Percentiles rank a stretch among this genome's conserved stretches.
Evolutionary conservation across 108 stramenopile genomes (phyloP).

Genomic region (Pseudonitzschia multistriata): DNA sequence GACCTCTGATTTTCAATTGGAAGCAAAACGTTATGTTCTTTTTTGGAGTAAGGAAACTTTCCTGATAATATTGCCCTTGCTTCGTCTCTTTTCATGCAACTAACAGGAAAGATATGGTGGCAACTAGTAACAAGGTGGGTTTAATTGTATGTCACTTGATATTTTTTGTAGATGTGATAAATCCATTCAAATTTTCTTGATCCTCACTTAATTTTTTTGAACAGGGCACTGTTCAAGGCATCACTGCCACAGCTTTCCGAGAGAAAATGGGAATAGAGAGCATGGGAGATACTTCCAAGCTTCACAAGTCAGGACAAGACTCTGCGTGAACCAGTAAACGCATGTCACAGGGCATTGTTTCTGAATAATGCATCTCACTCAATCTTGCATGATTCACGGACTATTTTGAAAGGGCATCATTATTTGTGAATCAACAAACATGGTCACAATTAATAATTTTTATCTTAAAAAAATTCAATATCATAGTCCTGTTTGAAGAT

Average conservation of each 20-base stretch:
- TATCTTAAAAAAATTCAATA: too few relatives aligned
- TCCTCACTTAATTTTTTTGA: background rate
- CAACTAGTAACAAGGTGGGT: conserved; percentile 12
- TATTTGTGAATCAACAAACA: too few relatives aligned
- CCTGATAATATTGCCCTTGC: background rate
- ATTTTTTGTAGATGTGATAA: background rate
- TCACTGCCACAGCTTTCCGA: conserved; percentile 3
- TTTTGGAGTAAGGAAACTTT: background rate
- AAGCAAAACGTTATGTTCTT: background rate
- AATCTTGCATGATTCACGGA: too few relatives aligned
- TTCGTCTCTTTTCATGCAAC: background rate
- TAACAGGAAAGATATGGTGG: conserved; percentile 15
- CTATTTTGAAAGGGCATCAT: too few relatives aligned
- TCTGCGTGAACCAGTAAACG: background rate
- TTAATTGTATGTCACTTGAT: background rate
- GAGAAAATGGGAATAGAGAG: background rate
- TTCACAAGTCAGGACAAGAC: background rate
- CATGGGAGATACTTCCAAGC: background rate
- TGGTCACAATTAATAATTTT: too few relatives aligned
- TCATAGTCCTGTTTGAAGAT: too few relatives aligned
- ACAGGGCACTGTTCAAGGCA: conserved; percentile 5
- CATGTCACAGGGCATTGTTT: too few relatives aligned
- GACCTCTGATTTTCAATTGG: background rate
- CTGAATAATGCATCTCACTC: too few relatives aligned
- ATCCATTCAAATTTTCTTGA: background rate